Conservation (phyloP, 2,329 filamentous ascomycete genomes). For the Eutypa lata region DNA sequence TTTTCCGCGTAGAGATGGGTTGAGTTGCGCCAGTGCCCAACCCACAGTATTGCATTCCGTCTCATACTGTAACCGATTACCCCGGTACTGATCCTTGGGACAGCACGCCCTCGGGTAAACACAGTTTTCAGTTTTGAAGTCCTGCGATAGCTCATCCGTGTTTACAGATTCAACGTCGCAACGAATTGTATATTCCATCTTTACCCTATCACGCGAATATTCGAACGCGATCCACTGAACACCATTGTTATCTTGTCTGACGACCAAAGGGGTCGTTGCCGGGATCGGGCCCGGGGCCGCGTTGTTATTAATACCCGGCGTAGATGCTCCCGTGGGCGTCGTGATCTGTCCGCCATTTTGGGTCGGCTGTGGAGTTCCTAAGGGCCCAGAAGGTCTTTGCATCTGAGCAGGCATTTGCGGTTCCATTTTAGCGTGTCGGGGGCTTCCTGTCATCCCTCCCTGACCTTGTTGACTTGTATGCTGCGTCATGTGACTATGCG, state of each 20-base stretch:
- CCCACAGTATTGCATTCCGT: conserved; percentile 99
- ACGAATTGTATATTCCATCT: conserved; percentile 99
- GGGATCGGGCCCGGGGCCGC: conserved; percentile 95
- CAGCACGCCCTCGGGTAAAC: conserved; percentile 96
- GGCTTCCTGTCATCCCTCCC: conserved; percentile 57
- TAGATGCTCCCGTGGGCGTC: conserved; percentile 40
- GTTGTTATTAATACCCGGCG: conserved; percentile 72
- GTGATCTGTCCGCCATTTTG: conserved; percentile 43
- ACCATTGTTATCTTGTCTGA: conserved; percentile 91
- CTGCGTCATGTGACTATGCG: conserved; percentile 57
- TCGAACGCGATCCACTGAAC: conserved; percentile 99
- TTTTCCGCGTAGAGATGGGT: conserved; percentile 87
- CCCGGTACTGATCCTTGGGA: conserved; percentile 91
- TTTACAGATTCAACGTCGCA: conserved; percentile 97
- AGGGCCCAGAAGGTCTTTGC: conserved; percentile 52
- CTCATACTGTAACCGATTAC: conserved; percentile 93
- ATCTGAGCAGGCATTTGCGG: conserved; percentile 60
- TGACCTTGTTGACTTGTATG: conserved; percentile 57
- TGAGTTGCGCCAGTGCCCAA: conserved; percentile 95
- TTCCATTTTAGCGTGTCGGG: conserved; percentile 61
- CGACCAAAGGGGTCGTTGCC: conserved; percentile 90
- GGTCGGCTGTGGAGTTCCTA: conserved; percentile 43
- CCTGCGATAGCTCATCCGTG: conserved; percentile 75
- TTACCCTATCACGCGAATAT: conserved; percentile 93
- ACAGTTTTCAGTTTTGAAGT: conserved; percentile 98